Conservation (phyloP, 305 asterid genomes). For the Fraxinus ornus region DNA sequence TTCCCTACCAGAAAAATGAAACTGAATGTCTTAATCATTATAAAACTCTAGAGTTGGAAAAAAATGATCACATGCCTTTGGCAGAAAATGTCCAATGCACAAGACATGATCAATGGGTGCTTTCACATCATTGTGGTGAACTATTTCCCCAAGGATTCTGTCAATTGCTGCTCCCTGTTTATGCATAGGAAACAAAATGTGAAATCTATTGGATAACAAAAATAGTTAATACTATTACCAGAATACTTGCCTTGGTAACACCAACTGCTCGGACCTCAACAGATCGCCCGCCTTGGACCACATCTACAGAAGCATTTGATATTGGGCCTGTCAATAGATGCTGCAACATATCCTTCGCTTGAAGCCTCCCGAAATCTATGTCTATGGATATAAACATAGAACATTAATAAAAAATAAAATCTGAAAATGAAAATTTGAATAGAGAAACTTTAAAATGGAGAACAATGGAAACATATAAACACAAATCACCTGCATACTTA, state of each 20-base stretch:
- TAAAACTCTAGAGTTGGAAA: neutral
- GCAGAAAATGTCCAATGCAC: constrained; percentile 80
- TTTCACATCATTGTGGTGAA: constrained; percentile 61
- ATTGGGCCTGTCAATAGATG: constrained; percentile 95
- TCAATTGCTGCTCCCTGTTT: constrained; percentile 90
- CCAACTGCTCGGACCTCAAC: constrained; percentile 96
- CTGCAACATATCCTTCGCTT: constrained; percentile 82
- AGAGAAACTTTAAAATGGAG: neutral
- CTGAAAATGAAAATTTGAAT: neutral
- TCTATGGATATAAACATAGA: constrained; percentile 35
- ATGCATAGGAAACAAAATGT: constrained; percentile 1
- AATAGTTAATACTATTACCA: neutral
- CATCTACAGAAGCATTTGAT: constrained; percentile 90
- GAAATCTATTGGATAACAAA: neutral
- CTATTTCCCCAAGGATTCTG: constrained; percentile 78
- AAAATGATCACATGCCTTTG: constrained; percentile 47
- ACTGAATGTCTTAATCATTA: neutral
- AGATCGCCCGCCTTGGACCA: constrained; percentile 84
- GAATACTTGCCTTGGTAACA: constrained; percentile 70
- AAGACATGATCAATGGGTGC: constrained; percentile 81
- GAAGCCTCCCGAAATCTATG: constrained; percentile 90
- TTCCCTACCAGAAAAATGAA: neutral
- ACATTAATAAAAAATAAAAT: neutral
- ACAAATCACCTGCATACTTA: constrained; percentile 68
- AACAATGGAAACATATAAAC: neutral